phyloP scores from a whole-genome alignment of 371 early-diverging fungal species.

The Mortierella sp. region DNA sequence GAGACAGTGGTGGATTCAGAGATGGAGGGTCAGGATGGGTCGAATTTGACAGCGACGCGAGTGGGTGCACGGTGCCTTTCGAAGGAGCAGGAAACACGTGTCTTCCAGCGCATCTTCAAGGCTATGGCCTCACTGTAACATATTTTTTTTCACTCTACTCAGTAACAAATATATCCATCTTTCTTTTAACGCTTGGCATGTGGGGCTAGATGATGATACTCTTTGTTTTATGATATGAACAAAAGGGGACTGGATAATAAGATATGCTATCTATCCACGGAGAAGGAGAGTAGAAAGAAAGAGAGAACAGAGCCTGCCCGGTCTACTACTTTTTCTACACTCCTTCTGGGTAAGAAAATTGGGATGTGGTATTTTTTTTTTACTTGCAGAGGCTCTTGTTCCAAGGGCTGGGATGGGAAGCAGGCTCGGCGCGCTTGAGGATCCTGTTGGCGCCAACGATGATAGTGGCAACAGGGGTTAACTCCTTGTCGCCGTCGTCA shows the following conservation, averaged over 20 bases:
- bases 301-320: not conserved
- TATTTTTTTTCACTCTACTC: not conserved
- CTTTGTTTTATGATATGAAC: conserved; percentile 4
- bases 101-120: conserved; percentile 37
- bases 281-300: not conserved
- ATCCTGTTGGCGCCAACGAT: conserved; percentile 14
- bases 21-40: not conserved
- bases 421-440: conserved; percentile 31
- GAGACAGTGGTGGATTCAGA: not conserved
- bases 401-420: conserved; percentile 28
- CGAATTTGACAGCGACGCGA: not conserved
- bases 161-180: conserved; percentile 6
- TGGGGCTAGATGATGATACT: too few species aligned
- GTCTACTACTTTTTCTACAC: not conserved
- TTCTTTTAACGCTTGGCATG: not conserved
- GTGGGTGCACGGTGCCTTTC: conserved; percentile 20
- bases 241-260: not conserved
- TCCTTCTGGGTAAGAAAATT: not conserved
- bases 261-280: conserved; percentile 11
- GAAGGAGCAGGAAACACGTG: conserved; percentile 38
- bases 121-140: conserved; percentile 32
- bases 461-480: not conserved
- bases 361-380: not conserved
- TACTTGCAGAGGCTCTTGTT: conserved; percentile 33
- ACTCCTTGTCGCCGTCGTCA: not conserved